Evolutionary conservation across 768 basidiomycete genomes (phyloP), one percentile per base, ranked within the genome.

Genomic region (Botryobasidium botryosum): DNA sequence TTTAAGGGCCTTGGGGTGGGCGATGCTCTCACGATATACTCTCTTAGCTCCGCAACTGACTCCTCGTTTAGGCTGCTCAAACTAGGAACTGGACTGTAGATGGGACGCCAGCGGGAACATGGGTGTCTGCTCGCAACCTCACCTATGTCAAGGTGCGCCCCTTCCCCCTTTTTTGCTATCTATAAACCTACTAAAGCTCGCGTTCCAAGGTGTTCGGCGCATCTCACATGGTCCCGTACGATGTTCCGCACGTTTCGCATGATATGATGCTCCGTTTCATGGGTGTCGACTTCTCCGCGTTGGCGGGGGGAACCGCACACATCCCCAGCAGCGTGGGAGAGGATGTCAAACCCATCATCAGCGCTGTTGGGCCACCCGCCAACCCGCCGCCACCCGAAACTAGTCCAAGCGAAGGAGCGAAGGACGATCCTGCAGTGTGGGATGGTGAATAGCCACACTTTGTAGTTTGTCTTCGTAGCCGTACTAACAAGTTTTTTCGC

Each of bases 251-350:
- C 42, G 75, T 79, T 17, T 68, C 91, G 3, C 88, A 96, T 59
- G 94, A 99, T 61, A 96, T 97, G 94, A 92, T 99, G 53, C 74
- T 94, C 32, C 84, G 94, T 12, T 99, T 99, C 66, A 86, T 96
- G 79, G 79, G 75, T 41, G 75, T 90, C 48, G 80, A 97, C 64
- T 84, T 92, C 54, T 71, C 79, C 21, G 69, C 75, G 2, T 70
- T 96, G 46, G 66, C 77, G 2, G 87, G 82, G 20, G 78, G 82
- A 20, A 77, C 85, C 0, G 87, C 86, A 2, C 68, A 63, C 42
- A 80, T 91, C 46, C 79, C 86, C 12, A 86, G 81, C 48, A 74
- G 72, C 31, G 68, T 99, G 23, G 94, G 91, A 10, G 67, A 68
- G 33, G 64, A 73, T 27, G 62, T 62, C n/a, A 83, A 88, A 55